phyloP scores from a whole-genome alignment of 495 filamentous ascomycete species.

The Penicillium samsonianum region DNA sequence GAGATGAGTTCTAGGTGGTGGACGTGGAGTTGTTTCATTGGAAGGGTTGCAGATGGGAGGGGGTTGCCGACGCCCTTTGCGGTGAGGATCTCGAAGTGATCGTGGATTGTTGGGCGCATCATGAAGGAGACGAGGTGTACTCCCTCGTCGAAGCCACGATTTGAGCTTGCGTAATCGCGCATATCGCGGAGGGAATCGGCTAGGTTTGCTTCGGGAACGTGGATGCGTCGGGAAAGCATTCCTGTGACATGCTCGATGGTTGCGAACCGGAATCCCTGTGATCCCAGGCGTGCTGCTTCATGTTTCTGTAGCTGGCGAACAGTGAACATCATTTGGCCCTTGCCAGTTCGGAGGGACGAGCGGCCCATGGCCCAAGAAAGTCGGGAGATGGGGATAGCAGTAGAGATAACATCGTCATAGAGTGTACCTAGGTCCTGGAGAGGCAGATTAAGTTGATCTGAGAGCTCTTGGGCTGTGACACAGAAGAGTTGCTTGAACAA shows the following conservation, averaged over 20 bases:
- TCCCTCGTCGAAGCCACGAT: slow-evolving; percentile 59
- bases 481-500: slow-evolving; percentile 89
- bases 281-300: slow-evolving; percentile 63
- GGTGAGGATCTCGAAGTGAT: slow-evolving; percentile 75
- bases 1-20: slow-evolving; percentile 60
- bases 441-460: slow-evolving; percentile 60
- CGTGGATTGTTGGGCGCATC: slow-evolving; percentile 64
- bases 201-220: slow-evolving; percentile 60
- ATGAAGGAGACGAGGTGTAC: slow-evolving; percentile 78
- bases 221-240: slow-evolving; percentile 67
- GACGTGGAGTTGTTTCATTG: slow-evolving; percentile 54
- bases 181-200: slow-evolving; percentile 59
- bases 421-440: slow-evolving; percentile 69
- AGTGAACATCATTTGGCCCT: slow-evolving; percentile 77
- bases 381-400: slow-evolving; percentile 49
- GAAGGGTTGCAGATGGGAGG: slow-evolving; percentile 65
- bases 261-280: slow-evolving; percentile 76
- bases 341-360: slow-evolving; percentile 47
- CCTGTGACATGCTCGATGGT: slow-evolving; percentile 65
- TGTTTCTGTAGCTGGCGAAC: slow-evolving; percentile 63
- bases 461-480: slow-evolving; percentile 71
- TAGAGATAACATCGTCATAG: slow-evolving; percentile 75
- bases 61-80: slow-evolving; percentile 62
- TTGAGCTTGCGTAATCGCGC: slow-evolving; percentile 54
- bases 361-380: slow-evolving; percentile 41